Conservation (phyloP, 192 early-diverging fungal species). For the Geranomyces variabilis region DNA sequence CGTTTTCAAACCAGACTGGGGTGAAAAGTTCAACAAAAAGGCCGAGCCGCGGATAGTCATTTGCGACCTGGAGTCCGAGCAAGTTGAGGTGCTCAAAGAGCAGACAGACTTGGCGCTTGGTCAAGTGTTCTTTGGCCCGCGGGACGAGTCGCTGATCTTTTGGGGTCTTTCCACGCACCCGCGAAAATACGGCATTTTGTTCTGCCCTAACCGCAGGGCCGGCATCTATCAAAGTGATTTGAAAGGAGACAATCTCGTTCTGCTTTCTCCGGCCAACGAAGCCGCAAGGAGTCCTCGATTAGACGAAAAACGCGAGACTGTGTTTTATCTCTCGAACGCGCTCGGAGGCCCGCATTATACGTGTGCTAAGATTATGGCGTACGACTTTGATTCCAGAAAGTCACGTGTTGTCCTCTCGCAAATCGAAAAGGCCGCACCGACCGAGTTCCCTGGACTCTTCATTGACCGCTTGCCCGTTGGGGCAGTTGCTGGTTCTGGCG, state of each 20-base stretch:
- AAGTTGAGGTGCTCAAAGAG: constrained; percentile 5
- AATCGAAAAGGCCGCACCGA: constrained; percentile 36
- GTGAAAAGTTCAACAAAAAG: constrained; percentile 71
- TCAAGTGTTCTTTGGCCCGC: constrained; percentile 37
- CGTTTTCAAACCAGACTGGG: constrained; percentile 66
- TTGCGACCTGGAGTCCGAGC: constrained; percentile 50
- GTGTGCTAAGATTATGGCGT: constrained; percentile 54
- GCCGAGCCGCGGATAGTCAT: constrained; percentile 57
- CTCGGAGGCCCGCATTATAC: constrained; percentile 72
- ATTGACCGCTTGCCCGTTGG: constrained; percentile 54
- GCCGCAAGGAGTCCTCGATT: constrained; percentile 68
- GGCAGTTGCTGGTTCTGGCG: constrained; percentile 4
- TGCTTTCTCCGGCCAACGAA: constrained; percentile 24
- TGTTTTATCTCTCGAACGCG: constrained; percentile 64
- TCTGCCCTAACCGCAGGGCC: constrained; percentile 29
- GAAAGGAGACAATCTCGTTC: constrained; percentile 45
- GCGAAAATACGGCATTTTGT: constrained; percentile 36
- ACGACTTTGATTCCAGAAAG: constrained; percentile 35
- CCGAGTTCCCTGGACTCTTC: constrained; percentile 73
- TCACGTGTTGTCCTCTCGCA: constrained; percentile 41
- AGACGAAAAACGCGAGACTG: constrained; percentile 48
- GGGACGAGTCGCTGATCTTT: constrained; percentile 60
- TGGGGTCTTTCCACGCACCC: constrained; percentile 64
- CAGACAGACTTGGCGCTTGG: constrained; percentile 35
- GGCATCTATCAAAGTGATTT: constrained; percentile 59